Evolutionary conservation across 2,329 filamentous ascomycete species (phyloP).

Genomic region (Thelonectria discophora): DNA sequence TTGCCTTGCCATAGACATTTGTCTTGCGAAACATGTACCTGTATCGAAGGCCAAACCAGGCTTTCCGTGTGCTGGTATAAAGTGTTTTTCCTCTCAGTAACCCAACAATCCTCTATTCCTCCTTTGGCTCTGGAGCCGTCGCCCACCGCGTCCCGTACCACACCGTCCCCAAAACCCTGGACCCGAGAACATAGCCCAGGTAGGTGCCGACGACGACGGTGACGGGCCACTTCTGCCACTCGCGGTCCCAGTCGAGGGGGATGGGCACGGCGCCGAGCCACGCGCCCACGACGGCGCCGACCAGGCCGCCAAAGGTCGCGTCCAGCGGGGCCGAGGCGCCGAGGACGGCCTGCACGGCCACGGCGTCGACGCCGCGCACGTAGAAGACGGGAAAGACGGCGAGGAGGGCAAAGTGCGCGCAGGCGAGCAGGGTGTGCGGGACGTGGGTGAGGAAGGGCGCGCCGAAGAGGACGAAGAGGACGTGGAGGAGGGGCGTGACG

Average conservation of each 20-base stretch:
- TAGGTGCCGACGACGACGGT: constrained; percentile 89
- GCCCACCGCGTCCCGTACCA: constrained; percentile 57
- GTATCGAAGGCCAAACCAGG: background rate
- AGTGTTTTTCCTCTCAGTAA: background rate
- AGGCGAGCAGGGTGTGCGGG: constrained; percentile 79
- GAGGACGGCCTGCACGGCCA: constrained; percentile 75
- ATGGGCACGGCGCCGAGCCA: constrained; percentile 97
- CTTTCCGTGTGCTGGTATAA: background rate
- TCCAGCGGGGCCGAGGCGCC: constrained; percentile 78
- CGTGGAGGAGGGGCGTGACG: constrained; percentile 69
- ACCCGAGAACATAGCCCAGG: constrained; percentile 77
- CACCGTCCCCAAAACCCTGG: constrained; percentile 64
- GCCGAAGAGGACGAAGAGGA: constrained; percentile 84
- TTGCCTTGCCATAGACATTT: too few species aligned
- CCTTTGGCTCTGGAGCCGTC: constrained; percentile 35
- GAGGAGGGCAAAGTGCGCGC: constrained; percentile 83
- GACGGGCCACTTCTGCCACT: constrained; percentile 98
- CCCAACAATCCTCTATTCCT: constrained; percentile 39
- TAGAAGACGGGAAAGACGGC: constrained; percentile 84
- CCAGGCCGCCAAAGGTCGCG: constrained; percentile 80
- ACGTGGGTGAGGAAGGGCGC: constrained; percentile 87
- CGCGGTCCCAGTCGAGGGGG: constrained; percentile 97
- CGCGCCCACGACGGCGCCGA: constrained; percentile 82
- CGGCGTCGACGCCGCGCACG: constrained; percentile 78
- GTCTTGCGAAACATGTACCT: too few species aligned